Evolutionary conservation across 306 rosid species (phyloP), one percentile per base, ranked within the genome.

Genomic region (Luffa acutangula): DNA sequence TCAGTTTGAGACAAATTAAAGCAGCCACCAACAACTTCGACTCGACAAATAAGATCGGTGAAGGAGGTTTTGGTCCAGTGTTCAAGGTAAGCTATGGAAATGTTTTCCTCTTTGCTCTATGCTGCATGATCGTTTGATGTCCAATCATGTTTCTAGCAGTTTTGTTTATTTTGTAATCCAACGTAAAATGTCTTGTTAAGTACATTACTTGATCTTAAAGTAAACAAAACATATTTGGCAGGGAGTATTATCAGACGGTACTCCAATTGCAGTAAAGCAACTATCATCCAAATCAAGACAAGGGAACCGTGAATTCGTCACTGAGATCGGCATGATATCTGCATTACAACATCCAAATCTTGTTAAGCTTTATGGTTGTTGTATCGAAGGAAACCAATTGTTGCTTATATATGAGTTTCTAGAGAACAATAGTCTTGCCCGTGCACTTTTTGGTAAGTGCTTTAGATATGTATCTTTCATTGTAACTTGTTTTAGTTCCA

Each of bases 401-500:
- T 81, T 93, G 77, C 97, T 95, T 25, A 42, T 95, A 48, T 95
- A 95, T 77, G 97, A 95, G 66, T 95, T 93, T 89, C 69, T 95
- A 90, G 97, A 93, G 84, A 95, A 95, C 87, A 95, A 95, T 73
- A 83, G 98, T 84, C 97, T 95, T 79, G 97, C 97, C 5, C 97
- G 98, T 4, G 97, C 97, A 4, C 92, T 95, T 80, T 95, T 92
- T 49, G 97, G 98, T 92, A 86, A 85, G 72, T 71, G 39, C 48
- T n/a, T 79, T 67, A 51, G 53, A 52, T 41, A 15, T 43, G 56
- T 57, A 45, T 45, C 42, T 78, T 33, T 13, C 43, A 12, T 21
- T 45, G 80, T 14, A 72, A 15, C 31, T 25, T 78, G 21, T 25
- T 60, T 12, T 12, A 3, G 13, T 54, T 53, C 17, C 46, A 53